Evolutionary conservation across 169 alveolate species (phyloP).

Genomic region (Cyclospora cayetanensis): DNA sequence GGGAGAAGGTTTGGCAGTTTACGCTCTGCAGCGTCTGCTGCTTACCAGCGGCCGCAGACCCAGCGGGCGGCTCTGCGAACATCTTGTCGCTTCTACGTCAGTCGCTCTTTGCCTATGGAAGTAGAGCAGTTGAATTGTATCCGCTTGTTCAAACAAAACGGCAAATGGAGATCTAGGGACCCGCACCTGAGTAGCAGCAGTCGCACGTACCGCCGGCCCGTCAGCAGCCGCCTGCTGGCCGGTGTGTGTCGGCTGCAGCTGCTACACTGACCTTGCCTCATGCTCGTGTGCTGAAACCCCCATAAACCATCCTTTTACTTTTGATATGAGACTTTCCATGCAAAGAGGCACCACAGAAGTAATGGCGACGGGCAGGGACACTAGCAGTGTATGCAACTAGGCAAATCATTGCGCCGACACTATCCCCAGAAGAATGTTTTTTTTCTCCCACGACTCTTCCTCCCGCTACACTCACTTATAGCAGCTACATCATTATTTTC

Average conservation of each 20-base stretch:
- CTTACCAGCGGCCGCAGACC: constrained; percentile 1
- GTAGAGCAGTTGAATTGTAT: not conserved
- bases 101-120: not conserved
- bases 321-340: too few relatives aligned
- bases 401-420: too few relatives aligned
- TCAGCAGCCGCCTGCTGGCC: not conserved
- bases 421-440: too few relatives aligned
- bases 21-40: too few relatives aligned
- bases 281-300: not conserved
- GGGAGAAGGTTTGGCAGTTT: too few relatives aligned
- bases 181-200: not conserved
- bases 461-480: too few relatives aligned
- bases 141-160: not conserved
- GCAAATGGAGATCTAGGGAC: not conserved
- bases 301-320: too few relatives aligned
- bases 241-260: not conserved
- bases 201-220: not conserved
- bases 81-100: not conserved
- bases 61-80: not conserved
- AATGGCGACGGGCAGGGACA: too few relatives aligned
- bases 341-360: too few relatives aligned
- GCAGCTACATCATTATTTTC: too few relatives aligned
- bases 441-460: too few relatives aligned
- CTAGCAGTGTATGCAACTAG: too few relatives aligned
- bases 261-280: not conserved